These are phyloP conservation scores for Trichomonas tenax DNA, from an alignment of 208 protist species.

Conservation along the genomic window DNA sequence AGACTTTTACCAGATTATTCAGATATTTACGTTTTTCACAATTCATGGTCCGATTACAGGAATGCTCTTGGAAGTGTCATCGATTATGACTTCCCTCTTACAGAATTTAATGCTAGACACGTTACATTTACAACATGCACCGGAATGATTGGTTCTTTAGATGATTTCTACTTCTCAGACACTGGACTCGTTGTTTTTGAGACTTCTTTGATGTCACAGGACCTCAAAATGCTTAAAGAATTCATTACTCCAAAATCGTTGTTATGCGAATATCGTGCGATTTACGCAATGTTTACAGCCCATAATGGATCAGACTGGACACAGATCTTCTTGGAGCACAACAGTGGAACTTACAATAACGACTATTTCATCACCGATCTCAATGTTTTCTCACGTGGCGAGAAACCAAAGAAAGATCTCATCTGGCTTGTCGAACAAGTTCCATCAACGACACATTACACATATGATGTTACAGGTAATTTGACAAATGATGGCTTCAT, in stretches of 20 bases:
- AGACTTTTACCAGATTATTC: neutral
- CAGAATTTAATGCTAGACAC: neutral
- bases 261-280: neutral
- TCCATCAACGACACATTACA: neutral
- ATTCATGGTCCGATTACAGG: neutral
- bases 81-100: neutral
- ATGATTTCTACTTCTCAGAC: constrained; percentile 66
- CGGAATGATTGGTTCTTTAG: constrained; percentile 51
- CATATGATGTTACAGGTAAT: neutral
- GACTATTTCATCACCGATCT: neutral
- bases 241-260: neutral
- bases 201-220: constrained; percentile 46
- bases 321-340: neutral
- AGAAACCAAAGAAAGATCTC: neutral
- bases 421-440: neutral
- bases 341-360: constrained; percentile 21
- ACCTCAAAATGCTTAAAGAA: constrained; percentile 37
- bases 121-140: neutral
- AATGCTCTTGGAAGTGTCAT: neutral
- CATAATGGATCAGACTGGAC: neutral
- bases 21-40: neutral
- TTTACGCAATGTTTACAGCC: neutral
- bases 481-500: neutral
- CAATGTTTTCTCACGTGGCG: neutral
- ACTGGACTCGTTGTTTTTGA: constrained; percentile 53